phyloP scores from a whole-genome alignment of 1,139 yeast species.

The Taphrina confusa region DNA sequence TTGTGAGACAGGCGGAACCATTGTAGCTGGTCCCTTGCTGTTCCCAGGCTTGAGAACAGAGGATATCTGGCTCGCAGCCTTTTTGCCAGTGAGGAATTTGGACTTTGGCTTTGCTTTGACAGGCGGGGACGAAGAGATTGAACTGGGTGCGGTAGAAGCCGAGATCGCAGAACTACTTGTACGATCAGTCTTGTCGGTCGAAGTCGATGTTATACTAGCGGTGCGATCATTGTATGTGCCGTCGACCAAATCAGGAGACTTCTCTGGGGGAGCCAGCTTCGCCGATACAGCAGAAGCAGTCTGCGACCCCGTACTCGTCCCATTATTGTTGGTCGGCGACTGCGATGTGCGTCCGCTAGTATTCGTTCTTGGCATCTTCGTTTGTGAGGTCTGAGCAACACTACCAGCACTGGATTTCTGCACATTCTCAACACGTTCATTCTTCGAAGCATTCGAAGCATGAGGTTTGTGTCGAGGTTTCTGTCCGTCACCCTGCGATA shows the following conservation, averaged over 20 bases:
- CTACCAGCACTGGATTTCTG: background rate
- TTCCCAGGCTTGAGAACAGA: background rate
- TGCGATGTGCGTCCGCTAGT: no score
- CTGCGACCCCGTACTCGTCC: conserved; percentile 4
- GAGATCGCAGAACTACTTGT: background rate
- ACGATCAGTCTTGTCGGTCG: conserved; percentile 12
- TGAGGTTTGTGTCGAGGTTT: no score
- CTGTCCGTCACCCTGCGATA: background rate
- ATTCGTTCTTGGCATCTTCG: no score
- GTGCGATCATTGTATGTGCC: conserved; percentile 9
- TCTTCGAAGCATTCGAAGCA: background rate
- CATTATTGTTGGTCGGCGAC: background rate
- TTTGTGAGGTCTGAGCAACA: background rate
- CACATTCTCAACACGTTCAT: background rate
- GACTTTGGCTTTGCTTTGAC: background rate
- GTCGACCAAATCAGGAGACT: background rate
- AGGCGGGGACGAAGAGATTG: conserved; percentile 1
- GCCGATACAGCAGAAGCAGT: conserved; percentile 5
- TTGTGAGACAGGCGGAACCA: background rate
- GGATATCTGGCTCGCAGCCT: background rate
- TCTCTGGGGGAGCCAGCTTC: conserved; percentile 9
- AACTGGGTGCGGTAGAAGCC: conserved; percentile 8
- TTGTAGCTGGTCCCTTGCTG: background rate
- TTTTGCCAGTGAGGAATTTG: conserved; percentile 12
- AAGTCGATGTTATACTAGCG: conserved; percentile 20